Evolutionary conservation across 805 yeast genomes (phyloP).

Genomic region (Schwanniomyces polymorphus): DNA sequence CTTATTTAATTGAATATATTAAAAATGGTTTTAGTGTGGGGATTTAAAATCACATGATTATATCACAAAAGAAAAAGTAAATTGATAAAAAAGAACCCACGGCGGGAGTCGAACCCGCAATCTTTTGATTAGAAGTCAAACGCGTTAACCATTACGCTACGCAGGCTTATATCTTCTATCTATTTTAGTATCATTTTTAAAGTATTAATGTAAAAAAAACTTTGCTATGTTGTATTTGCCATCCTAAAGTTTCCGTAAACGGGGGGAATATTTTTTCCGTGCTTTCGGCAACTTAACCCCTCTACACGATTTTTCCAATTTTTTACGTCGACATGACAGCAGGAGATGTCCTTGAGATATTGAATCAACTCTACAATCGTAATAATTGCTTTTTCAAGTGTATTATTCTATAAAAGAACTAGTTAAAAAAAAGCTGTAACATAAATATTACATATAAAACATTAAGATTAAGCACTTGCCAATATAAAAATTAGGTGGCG

Average conservation of each 20-base stretch:
- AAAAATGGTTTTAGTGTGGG: no score
- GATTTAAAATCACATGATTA: neutral
- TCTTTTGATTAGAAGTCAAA: slow-evolving; percentile 67
- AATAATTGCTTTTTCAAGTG: neutral
- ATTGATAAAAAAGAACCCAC: slow-evolving; percentile 26
- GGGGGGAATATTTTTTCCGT: no score
- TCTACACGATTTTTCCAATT: no score
- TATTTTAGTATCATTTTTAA: no score
- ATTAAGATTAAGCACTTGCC: neutral
- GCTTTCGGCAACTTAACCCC: no score
- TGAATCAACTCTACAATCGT: no score
- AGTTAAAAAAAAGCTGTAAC: slow-evolving; percentile 1
- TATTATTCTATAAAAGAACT: slow-evolving; percentile 1
- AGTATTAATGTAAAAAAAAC: no score
- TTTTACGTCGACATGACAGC: no score
- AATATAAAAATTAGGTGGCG: neutral
- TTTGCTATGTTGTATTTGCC: no score
- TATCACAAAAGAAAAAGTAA: neutral
- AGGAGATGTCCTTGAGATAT: no score
- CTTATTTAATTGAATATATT: no score
- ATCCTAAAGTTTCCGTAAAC: no score
- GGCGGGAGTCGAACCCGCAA: slow-evolving; percentile 64
- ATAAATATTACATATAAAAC: slow-evolving; percentile 2
- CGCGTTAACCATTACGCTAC: slow-evolving; percentile 70
- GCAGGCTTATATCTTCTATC: slow-evolving; percentile 8